phyloP scores from a whole-genome alignment of 2,329 filamentous ascomycete genomes.

The Pleoardoris graminearum region DNA sequence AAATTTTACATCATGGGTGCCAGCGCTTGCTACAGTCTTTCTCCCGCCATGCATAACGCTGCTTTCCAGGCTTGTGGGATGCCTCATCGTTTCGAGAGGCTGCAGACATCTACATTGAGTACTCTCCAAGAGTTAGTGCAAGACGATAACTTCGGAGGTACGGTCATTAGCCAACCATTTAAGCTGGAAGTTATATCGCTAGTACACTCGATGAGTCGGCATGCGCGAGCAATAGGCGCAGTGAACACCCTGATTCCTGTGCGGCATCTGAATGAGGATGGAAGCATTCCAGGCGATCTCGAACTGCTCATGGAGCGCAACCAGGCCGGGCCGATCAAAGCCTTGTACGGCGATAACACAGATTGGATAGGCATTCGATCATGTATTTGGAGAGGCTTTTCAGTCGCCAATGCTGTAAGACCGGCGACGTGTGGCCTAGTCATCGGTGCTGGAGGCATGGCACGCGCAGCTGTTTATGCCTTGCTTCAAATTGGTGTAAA shows the following conservation, averaged over 20 bases:
- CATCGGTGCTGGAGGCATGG: conserved; percentile 72
- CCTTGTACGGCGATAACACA: conserved; percentile 77
- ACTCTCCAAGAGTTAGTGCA: conserved; percentile 66
- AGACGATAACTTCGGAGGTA: conserved; percentile 70
- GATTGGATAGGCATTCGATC: conserved; percentile 80
- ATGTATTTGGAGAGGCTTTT: conserved; percentile 71
- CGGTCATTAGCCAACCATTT: conserved; percentile 72
- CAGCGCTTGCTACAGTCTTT: conserved; percentile 71
- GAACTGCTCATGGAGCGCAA: conserved; percentile 62
- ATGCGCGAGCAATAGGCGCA: conserved; percentile 74
- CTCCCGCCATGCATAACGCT: conserved; percentile 76
- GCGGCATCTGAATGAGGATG: conserved; percentile 61
- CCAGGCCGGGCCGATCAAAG: conserved; percentile 66
- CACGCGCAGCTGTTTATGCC: conserved; percentile 74
- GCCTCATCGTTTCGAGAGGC: conserved; percentile 67
- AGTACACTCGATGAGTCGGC: conserved; percentile 68
- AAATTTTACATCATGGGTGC: conserved; percentile 75
- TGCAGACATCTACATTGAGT: conserved; percentile 64
- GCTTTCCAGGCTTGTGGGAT: conserved; percentile 69
- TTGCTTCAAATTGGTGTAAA: conserved; percentile 77
- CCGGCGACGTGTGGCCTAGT: conserved; percentile 57
- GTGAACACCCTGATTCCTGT: conserved; percentile 77
- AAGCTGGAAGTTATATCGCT: conserved; percentile 71
- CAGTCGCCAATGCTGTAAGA: conserved; percentile 66
- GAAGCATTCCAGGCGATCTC: conserved; percentile 58